Base-by-base conservation (phyloP, 1,284 basidiomycete genomes). In the Sparassis latifolia region DNA sequence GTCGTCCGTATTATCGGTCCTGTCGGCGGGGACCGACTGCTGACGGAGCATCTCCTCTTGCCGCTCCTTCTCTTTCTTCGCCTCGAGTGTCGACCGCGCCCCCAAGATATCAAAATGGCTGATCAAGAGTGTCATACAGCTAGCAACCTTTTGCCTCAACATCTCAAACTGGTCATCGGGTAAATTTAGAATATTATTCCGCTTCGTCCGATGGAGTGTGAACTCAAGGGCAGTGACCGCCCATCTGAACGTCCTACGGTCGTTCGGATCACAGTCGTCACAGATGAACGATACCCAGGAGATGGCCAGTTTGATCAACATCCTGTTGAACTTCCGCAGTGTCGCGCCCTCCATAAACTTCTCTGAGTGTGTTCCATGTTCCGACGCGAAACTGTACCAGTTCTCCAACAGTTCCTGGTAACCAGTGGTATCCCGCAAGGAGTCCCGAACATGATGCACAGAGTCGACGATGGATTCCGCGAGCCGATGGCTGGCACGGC, bases 201-300 rank as follows among this genome's bases (percentile, higher is more conserved):
- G 84, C 55, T 86, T 82, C 3, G 96, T 99, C 56, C 95, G 86
- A 61, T 88, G 81, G 60, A 94, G 84, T 2, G 94, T 89, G 64
- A 97, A 98, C 64, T 97, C 93, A 20, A 99, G 80, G 3, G 97
- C 95, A 48, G 89, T 91, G 49, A 99, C 94, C 1, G 97, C 96
- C 94, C 96, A 99, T 65, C 92, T 88, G 79, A 99, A 99, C 0
- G 95, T 99, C 68, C 89, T 92, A 54, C 93, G 84, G 66, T 99
- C 96, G 42, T 92, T 90, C 2, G 94, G 92, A 61, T 97, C 91
- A 70, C 97, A 99, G 62, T 96, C 92, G 65, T 98, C 95, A 69
- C 93, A 97, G 56, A 99, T 97, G 73, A 99, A 99, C 30, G 92
- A 86, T 30, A 99, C 92, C 97, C 97, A 99, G 27, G 90, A 88